These are phyloP conservation scores for Xylaria sp. DNA, from an alignment of 2,329 filamentous ascomycete genomes.

Conservation along the genomic window DNA sequence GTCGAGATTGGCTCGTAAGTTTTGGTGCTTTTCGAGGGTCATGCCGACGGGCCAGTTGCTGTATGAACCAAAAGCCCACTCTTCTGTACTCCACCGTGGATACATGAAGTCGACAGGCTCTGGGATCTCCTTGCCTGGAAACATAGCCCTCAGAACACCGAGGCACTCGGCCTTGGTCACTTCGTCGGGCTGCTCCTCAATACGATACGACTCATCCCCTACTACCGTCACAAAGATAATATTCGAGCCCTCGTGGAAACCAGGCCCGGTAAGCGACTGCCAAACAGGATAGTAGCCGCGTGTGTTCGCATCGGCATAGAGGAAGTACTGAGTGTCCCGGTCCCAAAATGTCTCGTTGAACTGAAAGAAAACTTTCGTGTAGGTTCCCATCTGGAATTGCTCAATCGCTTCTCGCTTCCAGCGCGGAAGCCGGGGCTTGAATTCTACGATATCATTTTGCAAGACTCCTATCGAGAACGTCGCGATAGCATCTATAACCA, in stretches of 20 bases:
- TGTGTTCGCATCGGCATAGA: conserved; percentile 57
- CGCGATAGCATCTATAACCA: conserved; percentile 61
- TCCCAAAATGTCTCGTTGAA: conserved; percentile 76
- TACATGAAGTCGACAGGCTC: conserved; percentile 71
- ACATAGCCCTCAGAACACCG: conserved; percentile 70
- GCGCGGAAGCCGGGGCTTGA: conserved; percentile 67
- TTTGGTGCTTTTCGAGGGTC: conserved; percentile 73
- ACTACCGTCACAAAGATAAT: conserved; percentile 75
- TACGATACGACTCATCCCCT: conserved; percentile 64
- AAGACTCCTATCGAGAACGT: conserved; percentile 77
- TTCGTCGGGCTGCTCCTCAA: conserved; percentile 69
- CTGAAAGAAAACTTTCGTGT: conserved; percentile 78
- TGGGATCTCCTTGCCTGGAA: conserved; percentile 65
- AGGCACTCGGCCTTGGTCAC: conserved; percentile 68
- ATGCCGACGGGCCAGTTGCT: conserved; percentile 75
- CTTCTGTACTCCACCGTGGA: conserved; percentile 64
- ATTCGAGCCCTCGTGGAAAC: conserved; percentile 69
- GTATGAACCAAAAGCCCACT: conserved; percentile 69
- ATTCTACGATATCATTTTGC: conserved; percentile 69
- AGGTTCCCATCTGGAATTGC: conserved; percentile 75
- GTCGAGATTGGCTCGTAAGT: conserved; percentile 72
- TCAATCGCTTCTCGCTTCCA: conserved; percentile 75
- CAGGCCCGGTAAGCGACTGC: conserved; percentile 69
- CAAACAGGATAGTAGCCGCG: conserved; percentile 66
- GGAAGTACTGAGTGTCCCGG: conserved; percentile 56